phyloP scores from a whole-genome alignment of 73 alveolate species.

The Paramecium sonneborni region DNA sequence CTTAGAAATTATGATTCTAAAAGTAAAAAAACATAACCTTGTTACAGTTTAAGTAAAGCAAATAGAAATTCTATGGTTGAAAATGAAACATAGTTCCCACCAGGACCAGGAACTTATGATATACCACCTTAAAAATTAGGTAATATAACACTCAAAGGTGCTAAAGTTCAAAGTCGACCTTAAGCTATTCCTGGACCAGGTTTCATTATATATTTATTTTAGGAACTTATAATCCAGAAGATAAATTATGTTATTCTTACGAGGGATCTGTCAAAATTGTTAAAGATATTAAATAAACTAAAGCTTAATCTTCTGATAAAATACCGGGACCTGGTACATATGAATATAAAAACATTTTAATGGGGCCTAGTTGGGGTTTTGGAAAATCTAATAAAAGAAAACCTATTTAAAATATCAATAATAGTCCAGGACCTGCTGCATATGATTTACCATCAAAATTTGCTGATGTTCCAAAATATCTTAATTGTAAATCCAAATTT shows the following conservation, averaged over 20 bases:
- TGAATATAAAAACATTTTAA: neutral
- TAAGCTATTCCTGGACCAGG: conserved; percentile 6
- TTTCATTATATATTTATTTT: neutral
- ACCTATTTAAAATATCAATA: neutral
- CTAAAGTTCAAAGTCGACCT: neutral
- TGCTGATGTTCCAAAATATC: conserved; percentile 29
- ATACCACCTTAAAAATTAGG: neutral
- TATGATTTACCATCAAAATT: conserved; percentile 28
- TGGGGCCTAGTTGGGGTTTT: conserved; percentile 45
- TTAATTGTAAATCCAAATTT: neutral
- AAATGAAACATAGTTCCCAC: neutral
- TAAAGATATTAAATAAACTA: neutral
- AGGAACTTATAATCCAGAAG: conserved; percentile 26
- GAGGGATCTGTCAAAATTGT: conserved; percentile 26
- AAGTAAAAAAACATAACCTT: neutral
- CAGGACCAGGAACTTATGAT: conserved; percentile 29
- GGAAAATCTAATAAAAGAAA: neutral
- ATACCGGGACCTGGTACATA: conserved; percentile 37
- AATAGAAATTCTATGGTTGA: neutral
- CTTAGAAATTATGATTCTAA: neutral
- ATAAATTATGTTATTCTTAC: neutral
- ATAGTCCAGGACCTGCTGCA: neutral
- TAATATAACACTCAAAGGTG: neutral
- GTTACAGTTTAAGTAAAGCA: conserved; percentile 4
- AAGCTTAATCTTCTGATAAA: neutral